Percentiles rank a stretch among this genome's conserved stretches.
These are phyloP conservation scores for Balansia obtecta DNA, from an alignment of 2,329 filamentous ascomycete species.

Conservation along the genomic window DNA sequence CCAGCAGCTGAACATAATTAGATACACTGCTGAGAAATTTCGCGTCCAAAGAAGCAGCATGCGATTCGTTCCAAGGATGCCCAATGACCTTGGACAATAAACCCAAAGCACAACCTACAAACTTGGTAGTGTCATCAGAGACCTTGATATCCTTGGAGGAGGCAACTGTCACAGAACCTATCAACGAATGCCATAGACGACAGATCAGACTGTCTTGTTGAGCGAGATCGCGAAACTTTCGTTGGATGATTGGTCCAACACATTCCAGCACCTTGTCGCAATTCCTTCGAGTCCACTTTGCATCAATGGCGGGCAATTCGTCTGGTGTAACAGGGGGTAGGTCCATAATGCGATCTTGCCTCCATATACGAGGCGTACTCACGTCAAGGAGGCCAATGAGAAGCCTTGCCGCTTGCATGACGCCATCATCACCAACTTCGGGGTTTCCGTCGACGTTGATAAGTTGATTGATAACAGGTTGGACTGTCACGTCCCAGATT, in stretches of 20 bases:
- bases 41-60: conserved; percentile 19
- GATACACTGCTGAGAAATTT: conserved; percentile 43
- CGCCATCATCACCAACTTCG: conserved; percentile 33
- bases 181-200: conserved; percentile 48
- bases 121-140: conserved; percentile 69
- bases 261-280: conserved; percentile 51
- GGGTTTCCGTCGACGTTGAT: conserved; percentile 26
- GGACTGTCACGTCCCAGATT: conserved; percentile 69
- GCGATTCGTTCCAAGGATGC: not conserved
- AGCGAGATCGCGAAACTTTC: conserved; percentile 49
- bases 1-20: conserved; percentile 34
- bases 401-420: conserved; percentile 52
- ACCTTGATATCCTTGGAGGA: conserved; percentile 82
- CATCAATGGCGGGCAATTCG: conserved; percentile 75
- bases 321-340: conserved; percentile 44
- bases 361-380: conserved; percentile 52
- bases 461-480: conserved; percentile 47
- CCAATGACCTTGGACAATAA: conserved; percentile 46
- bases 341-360: conserved; percentile 56
- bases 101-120: conserved; percentile 59
- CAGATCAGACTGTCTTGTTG: conserved; percentile 40
- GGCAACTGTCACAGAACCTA: conserved; percentile 52
- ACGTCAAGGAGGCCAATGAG: conserved; percentile 57
- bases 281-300: conserved; percentile 76
- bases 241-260: conserved; percentile 46